A percentile compares a stretch with the other conserved stretches of the same genome.
These are phyloP conservation scores for Mortierella sp. DNA, from an alignment of 371 early-diverging fungal genomes.

Conservation along the genomic window DNA sequence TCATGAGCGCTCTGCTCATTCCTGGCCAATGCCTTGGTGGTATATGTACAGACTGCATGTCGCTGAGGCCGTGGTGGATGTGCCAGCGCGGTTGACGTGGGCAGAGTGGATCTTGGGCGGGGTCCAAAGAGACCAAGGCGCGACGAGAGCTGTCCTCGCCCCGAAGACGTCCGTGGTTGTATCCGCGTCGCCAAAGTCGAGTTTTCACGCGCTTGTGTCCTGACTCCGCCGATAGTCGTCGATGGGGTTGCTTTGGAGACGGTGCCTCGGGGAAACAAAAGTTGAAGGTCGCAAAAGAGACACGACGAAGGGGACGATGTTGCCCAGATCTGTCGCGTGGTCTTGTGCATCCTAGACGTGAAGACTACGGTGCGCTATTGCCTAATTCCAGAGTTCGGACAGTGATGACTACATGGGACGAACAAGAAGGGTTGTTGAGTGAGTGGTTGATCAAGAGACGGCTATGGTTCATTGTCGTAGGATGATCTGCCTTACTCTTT, in stretches of 20 bases:
- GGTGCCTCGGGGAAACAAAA: conserved; percentile 17
- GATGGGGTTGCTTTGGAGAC: conserved; percentile 8
- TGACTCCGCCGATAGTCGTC: neutral
- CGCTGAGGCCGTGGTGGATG: conserved; percentile 15
- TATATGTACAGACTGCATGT: conserved; percentile 20
- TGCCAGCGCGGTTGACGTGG: conserved; percentile 8
- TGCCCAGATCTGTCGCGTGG: conserved; percentile 54
- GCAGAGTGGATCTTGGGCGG: neutral
- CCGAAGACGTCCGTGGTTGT: conserved; percentile 21
- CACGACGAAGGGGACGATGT: conserved; percentile 43
- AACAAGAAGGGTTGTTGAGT: neutral
- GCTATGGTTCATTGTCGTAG: neutral
- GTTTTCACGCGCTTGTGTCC: conserved; percentile 9
- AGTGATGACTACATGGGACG: neutral
- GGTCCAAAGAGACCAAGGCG: conserved; percentile 28
- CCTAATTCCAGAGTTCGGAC: conserved; percentile 1
- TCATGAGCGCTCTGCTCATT: neutral
- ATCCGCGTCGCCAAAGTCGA: conserved; percentile 15
- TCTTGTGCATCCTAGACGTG: conserved; percentile 46
- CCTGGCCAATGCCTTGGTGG: conserved; percentile 15
- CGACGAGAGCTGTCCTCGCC: conserved; percentile 13
- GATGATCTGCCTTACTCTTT: conserved; percentile 11
- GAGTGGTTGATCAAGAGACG: neutral
- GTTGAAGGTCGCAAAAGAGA: conserved; percentile 52
- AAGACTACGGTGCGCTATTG: neutral